These are phyloP conservation scores for Tilletia indica DNA, from an alignment of 1,284 basidiomycete species.

Conservation along the genomic window DNA sequence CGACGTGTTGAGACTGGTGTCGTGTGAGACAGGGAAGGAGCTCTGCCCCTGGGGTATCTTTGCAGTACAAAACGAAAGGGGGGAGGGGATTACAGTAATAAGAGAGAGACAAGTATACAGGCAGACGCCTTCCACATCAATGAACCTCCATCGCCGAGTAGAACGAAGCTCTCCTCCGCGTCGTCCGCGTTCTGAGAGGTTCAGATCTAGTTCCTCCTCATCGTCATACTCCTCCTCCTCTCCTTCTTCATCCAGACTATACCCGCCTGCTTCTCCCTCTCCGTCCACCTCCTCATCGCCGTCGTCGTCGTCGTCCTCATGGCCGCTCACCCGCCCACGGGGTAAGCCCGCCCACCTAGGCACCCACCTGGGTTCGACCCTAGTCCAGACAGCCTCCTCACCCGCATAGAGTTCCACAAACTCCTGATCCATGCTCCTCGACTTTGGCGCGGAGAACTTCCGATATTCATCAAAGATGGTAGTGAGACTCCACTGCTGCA, in stretches of 20 bases:
- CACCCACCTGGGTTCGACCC: constrained; percentile 26
- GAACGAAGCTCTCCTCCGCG: no score
- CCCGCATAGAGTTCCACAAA: constrained; percentile 61
- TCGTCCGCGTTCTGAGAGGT: no score
- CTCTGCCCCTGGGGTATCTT: no score
- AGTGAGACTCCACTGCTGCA: constrained; percentile 62
- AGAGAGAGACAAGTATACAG: no score
- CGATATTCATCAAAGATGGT: constrained; percentile 64
- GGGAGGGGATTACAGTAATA: no score
- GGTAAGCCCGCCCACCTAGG: constrained; percentile 29
- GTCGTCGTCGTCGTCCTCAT: constrained; percentile 1
- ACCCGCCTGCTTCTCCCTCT: neutral
- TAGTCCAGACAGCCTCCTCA: constrained; percentile 30
- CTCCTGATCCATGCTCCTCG: constrained; percentile 62
- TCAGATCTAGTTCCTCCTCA: no score
- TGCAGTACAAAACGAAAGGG: no score
- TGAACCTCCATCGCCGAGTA: no score
- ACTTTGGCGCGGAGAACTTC: constrained; percentile 61
- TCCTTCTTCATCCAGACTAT: neutral
- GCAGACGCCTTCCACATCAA: no score
- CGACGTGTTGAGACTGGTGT: no score
- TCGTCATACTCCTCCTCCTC: neutral
- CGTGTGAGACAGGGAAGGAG: no score
- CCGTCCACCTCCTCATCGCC: neutral
- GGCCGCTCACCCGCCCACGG: neutral